Percentiles rank a stretch among this genome's conserved stretches.
These are phyloP conservation scores for Phytophthora hibernalis DNA, from an alignment of 352 stramenopile genomes.

Conservation along the genomic window DNA sequence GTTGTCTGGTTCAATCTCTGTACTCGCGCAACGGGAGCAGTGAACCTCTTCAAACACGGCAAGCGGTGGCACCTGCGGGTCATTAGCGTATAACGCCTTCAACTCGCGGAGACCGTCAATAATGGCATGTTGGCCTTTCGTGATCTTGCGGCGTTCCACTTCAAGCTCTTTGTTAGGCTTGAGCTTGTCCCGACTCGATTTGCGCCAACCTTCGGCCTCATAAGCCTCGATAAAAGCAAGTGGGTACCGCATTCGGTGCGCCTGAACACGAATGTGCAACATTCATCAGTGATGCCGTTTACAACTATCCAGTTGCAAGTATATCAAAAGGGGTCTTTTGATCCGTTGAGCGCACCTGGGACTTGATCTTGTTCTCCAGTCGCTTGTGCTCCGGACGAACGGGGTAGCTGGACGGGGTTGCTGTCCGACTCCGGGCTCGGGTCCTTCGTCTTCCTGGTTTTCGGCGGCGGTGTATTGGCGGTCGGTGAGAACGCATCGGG, in stretches of 20 bases:
- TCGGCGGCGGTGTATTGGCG: constrained; percentile 20
- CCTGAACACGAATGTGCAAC: constrained; percentile 30
- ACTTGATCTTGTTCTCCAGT: constrained; percentile 48
- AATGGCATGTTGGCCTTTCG: constrained; percentile 57
- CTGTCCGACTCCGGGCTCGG: constrained; percentile 14
- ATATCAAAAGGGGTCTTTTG: neutral
- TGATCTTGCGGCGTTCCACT: constrained; percentile 58
- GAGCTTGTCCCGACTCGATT: constrained; percentile 78
- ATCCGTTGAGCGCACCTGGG: constrained; percentile 36
- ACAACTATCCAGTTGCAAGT: neutral
- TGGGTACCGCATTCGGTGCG: constrained; percentile 64
- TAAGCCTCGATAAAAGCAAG: constrained; percentile 88
- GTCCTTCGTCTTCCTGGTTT: constrained; percentile 37
- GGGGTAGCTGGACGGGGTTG: constrained; percentile 5
- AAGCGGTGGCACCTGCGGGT: constrained; percentile 63
- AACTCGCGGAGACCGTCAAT: constrained; percentile 55
- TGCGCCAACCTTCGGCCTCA: constrained; percentile 82
- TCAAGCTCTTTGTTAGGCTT: constrained; percentile 82
- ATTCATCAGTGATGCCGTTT: constrained; percentile 8
- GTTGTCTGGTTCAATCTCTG: constrained; percentile 71
- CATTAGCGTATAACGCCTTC: constrained; percentile 41
- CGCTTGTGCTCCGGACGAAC: constrained; percentile 41
- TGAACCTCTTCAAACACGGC: constrained; percentile 66
- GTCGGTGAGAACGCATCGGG: constrained; percentile 39
- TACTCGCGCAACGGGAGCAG: constrained; percentile 76